phyloP scores from a whole-genome alignment of 225 moss, liverwort and hornwort genomes.

The Asterella californica region DNA sequence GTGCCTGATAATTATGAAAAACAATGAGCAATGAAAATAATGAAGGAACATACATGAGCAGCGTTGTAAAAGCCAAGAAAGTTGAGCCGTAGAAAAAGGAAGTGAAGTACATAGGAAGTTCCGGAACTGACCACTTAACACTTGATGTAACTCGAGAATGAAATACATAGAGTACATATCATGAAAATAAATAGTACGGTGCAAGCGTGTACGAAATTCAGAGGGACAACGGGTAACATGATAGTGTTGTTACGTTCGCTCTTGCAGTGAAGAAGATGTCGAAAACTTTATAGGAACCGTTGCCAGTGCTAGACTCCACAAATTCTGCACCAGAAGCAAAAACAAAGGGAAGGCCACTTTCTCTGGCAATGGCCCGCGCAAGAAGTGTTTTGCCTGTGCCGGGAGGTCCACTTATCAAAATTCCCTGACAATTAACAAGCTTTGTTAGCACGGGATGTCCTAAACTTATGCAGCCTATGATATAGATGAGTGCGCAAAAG shows the following conservation, averaged over 20 bases:
- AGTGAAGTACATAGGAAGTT: too few species aligned
- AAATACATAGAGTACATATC: too few species aligned
- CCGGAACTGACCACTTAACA: too few species aligned
- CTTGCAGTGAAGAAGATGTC: slow-evolving; percentile 98
- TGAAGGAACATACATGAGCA: too few species aligned
- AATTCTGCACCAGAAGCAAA: slow-evolving; percentile 99
- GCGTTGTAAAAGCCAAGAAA: too few species aligned
- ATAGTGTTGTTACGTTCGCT: slow-evolving; percentile 70
- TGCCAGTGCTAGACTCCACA: slow-evolving; percentile 83
- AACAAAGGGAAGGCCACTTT: slow-evolving; percentile 97
- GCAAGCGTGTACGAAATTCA: not conserved
- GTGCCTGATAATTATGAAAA: too few species aligned
- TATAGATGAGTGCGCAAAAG: not conserved
- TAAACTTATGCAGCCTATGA: not conserved
- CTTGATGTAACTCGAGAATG: too few species aligned
- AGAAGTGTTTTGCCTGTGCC: slow-evolving; percentile 95
- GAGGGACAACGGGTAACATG: not conserved
- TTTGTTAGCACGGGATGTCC: not conserved
- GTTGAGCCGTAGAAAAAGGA: too few species aligned
- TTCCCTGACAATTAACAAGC: slow-evolving; percentile 52
- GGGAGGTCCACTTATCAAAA: slow-evolving; percentile 96
- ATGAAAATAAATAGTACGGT: too few species aligned
- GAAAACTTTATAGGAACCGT: slow-evolving; percentile 94
- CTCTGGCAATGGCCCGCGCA: slow-evolving; percentile 98
- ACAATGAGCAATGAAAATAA: too few species aligned